phyloP scores from a whole-genome alignment of 2,329 filamentous ascomycete species.

The Diaporthe sp. region DNA sequence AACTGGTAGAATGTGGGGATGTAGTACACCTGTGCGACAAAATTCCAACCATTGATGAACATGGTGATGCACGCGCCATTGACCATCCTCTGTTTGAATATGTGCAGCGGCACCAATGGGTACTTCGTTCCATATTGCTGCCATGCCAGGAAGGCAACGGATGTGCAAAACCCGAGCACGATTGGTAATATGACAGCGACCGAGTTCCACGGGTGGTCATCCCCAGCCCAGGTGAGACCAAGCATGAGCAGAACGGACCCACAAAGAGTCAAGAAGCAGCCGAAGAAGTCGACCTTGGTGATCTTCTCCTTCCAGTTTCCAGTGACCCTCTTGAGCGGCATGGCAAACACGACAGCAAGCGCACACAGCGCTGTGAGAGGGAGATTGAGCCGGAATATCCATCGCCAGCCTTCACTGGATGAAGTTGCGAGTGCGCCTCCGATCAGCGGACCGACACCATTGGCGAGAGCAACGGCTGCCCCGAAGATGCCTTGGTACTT shows the following conservation, averaged over 20 bases:
- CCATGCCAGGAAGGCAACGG: slow-evolving; percentile 31
- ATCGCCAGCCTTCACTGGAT: neutral
- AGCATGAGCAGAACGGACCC: slow-evolving; percentile 12
- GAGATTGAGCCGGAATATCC: slow-evolving; percentile 34
- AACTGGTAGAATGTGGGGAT: slow-evolving; percentile 41
- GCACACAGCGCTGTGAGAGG: slow-evolving; percentile 37
- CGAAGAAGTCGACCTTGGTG: slow-evolving; percentile 36
- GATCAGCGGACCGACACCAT: slow-evolving; percentile 32
- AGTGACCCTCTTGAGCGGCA: slow-evolving; percentile 37
- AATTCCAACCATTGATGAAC: slow-evolving; percentile 40
- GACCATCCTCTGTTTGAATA: slow-evolving; percentile 36
- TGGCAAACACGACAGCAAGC: slow-evolving; percentile 35
- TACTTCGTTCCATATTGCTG: neutral
- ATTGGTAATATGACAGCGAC: slow-evolving; percentile 35
- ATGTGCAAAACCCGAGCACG: slow-evolving; percentile 14
- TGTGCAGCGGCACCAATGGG: slow-evolving; percentile 33
- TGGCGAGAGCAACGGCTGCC: slow-evolving; percentile 35
- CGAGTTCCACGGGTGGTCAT: slow-evolving; percentile 35
- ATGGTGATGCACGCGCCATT: slow-evolving; percentile 26
- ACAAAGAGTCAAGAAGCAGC: slow-evolving; percentile 13
- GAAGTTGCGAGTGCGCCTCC: slow-evolving; percentile 29
- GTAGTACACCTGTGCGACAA: slow-evolving; percentile 40
- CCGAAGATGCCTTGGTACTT: slow-evolving; percentile 40
- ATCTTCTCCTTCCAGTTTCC: slow-evolving; percentile 36
- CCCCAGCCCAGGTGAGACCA: slow-evolving; percentile 30